Evolutionary conservation across 306 rosid genomes (phyloP), one percentile per base, ranked within the genome.

Genomic region (Cucumis sativus): DNA sequence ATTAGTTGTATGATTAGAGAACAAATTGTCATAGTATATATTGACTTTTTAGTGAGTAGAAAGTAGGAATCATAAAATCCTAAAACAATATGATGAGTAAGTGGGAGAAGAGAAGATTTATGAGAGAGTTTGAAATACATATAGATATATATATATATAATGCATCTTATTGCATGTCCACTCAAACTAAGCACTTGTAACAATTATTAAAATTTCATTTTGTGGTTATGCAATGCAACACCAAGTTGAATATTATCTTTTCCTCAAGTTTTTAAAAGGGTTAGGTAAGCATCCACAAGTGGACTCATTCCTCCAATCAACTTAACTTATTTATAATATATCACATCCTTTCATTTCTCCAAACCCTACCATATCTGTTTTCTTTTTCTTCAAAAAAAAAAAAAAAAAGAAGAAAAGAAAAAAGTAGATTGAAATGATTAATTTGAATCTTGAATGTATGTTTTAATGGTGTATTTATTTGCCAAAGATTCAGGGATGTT

Each of bases 211-310:
- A 11, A 45, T 23, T 69, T 69, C 37, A 33, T 33, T 45, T 21
- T 45, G 74, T 41, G 74, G 55, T 0, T 39, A 1, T 23, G 25
- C 25, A 23, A 23, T 23, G 25, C 25, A 23, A 23, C 20, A 69
- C n/a, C 52, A 69, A 69, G 39, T 69, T 69, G 75, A 69, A 20
- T 33, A 33, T 33, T 68, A 13, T 23, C 54, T 47, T 47, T 43
- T 33, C 37, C 41, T 18, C n/a, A 41, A 43, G 3, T 71, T 71
- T 25, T 25, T 7, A 13, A 51, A 72, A 72, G 76, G 45, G 76
- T 72, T 72, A 49, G 76, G 76, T 72, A 72, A 51, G 23, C 76
- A 10, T 67, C 74, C 74, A 67, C 74, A 67, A 67, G 35, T 67
- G 54, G 74, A 6, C 11, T 39, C 21, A 2, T 9, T 67, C 74